Conservation (phyloP, 2,329 filamentous ascomycete species). For the Orbilia ellipsospora region DNA sequence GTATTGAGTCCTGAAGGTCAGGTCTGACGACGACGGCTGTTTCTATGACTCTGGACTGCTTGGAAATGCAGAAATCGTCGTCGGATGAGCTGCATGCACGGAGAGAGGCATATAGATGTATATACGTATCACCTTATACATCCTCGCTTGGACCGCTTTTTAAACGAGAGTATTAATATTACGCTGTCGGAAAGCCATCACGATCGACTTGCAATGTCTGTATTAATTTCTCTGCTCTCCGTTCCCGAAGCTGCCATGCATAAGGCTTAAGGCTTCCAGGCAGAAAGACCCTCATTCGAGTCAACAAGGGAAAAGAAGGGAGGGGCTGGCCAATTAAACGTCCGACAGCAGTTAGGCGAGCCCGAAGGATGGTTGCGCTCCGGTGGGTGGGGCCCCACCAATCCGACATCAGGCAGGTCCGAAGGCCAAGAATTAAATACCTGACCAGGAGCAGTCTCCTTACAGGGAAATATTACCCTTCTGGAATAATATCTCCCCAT, state of each 20-base stretch:
- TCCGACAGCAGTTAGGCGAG: conserved; percentile 39
- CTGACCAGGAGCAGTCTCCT: neutral
- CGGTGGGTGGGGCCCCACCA: conserved; percentile 20
- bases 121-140: too few relatives aligned
- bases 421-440: conserved; percentile 3
- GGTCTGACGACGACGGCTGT: too few relatives aligned
- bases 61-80: too few relatives aligned
- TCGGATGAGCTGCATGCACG: too few relatives aligned
- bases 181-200: conserved; percentile 11
- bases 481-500: conserved; percentile 47
- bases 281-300: conserved; percentile 4
- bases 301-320: conserved; percentile 11
- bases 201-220: neutral
- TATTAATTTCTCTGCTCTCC: neutral
- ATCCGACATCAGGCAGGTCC: conserved; percentile 33
- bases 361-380: conserved; percentile 33
- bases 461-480: conserved; percentile 46
- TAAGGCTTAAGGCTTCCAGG: conserved; percentile 2
- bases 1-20: too few relatives aligned
- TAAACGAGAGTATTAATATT: too few relatives aligned
- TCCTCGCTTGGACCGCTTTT: too few relatives aligned
- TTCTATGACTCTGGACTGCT: too few relatives aligned
- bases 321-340: conserved; percentile 27
- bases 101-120: too few relatives aligned
- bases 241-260: too few relatives aligned